Base-by-base conservation (phyloP, 371 early-diverging fungal species). In the Mortierella polycephala region DNA sequence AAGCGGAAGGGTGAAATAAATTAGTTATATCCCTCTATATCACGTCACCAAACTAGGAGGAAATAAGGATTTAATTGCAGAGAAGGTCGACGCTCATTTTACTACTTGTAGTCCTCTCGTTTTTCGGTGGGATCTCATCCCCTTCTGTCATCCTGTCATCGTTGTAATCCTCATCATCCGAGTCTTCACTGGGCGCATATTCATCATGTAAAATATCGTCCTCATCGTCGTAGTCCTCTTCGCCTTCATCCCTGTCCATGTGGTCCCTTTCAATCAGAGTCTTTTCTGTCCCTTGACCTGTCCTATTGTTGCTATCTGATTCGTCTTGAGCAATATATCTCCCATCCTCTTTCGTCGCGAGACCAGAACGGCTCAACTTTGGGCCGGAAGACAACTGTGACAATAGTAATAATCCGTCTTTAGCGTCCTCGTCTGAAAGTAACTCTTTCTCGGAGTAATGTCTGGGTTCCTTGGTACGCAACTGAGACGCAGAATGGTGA, bases 381-480 rank as follows among this genome's bases (percentile, higher is more conserved):
- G 60, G 2, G 59, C 51, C 58, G 2, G 70, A 52, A 6, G 69
- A 69, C 16, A 63, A 44, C 58, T 64, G 70, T 7, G 70, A 70
- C 18, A 70, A 37, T 12, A 70, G 59, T 49, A 70, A 30, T 41
- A 70, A 16, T 14, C 70, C 70, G 10, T 70, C 70, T n/a, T 70
- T 70, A 11, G 70, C 70, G 60, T 70, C 70, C 23, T 70, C 70
- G 13, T 70, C 70, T 6, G 60, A 63, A 11, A 55, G 21, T 8
- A 60, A 54, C 18, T 42, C 44, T 8, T 7, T 42, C 18, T 30
- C 23, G n/a, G 67, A 51, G 3, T 30, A 18, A 18, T 46, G 53
- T 44, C 20, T 55, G 9, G 16, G 8, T 20, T 57, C 57, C 18
- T 57, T 11, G 7, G 49, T 7, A 8, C 11, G 18, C 0, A 11